Percentiles rank a stretch among this genome's conserved stretches.
Conservation (phyloP, 1,284 basidiomycete genomes). For the Puccinia horiana region DNA sequence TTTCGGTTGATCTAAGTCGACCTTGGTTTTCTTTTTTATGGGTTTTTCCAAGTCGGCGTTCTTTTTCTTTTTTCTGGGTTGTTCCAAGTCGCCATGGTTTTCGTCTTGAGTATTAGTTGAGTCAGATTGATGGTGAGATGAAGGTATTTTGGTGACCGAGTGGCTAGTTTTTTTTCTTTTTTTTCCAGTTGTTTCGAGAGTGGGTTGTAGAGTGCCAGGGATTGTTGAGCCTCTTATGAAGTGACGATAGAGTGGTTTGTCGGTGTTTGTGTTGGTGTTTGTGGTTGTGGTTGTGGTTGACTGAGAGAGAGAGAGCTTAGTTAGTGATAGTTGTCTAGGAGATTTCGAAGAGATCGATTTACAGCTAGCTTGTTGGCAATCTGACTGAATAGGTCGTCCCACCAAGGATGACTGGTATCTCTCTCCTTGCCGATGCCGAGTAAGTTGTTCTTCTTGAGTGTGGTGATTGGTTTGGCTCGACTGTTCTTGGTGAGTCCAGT, state of each 20-base stretch:
- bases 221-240: not conserved
- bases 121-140: no score
- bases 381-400: conserved; percentile 52
- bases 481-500: conserved; percentile 47
- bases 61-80: not conserved
- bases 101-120: no score
- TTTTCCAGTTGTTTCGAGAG: not conserved
- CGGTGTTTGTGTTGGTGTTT: not conserved
- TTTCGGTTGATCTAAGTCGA: no score
- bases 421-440: conserved; percentile 52
- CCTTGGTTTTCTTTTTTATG: not conserved
- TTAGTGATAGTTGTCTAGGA: not conserved
- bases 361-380: conserved; percentile 49
- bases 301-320: no score
- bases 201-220: not conserved
- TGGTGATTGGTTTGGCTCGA: conserved; percentile 51
- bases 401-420: conserved; percentile 52
- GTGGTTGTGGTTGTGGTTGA: not conserved
- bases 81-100: not conserved
- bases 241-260: not conserved
- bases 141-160: no score
- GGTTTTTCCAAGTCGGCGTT: not conserved
- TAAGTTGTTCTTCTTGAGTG: conserved; percentile 51
- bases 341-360: no score
- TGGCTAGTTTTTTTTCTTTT: no score